A percentile compares a stretch with the other conserved stretches of the same genome.
Evolutionary conservation across 2,329 filamentous ascomycete genomes (phyloP).

Genomic region (Microcyclospora tardicrescens): DNA sequence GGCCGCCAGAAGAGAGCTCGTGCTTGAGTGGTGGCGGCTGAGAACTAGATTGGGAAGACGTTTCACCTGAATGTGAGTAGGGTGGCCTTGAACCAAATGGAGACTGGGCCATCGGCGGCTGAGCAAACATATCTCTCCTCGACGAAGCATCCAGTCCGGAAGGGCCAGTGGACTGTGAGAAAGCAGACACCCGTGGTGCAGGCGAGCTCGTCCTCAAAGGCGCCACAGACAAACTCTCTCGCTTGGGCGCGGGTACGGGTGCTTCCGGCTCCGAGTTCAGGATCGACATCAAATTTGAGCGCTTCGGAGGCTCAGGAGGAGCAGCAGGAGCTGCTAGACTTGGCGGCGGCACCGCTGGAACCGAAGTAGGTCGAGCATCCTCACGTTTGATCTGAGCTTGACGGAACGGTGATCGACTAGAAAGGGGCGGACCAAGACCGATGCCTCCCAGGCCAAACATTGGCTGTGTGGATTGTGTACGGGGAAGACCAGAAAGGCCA

Average conservation of each 20-base stretch:
- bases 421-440: slow-evolving; percentile 9
- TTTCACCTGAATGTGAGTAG: slow-evolving; percentile 11
- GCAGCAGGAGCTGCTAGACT: slow-evolving; percentile 18
- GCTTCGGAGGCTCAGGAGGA: slow-evolving; percentile 23
- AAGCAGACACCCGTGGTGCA: slow-evolving; percentile 6
- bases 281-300: slow-evolving; percentile 24
- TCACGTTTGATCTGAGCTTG: slow-evolving; percentile 21
- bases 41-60: slow-evolving; percentile 6
- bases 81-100: slow-evolving; percentile 11
- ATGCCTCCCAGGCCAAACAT: slow-evolving; percentile 7
- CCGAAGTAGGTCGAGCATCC: slow-evolving; percentile 17
- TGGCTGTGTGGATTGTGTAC: neutral
- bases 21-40: slow-evolving; percentile 13
- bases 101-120: slow-evolving; percentile 14
- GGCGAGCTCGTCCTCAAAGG: slow-evolving; percentile 15
- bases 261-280: slow-evolving; percentile 24
- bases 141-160: neutral
- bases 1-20: slow-evolving; percentile 10
- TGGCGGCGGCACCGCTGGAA: slow-evolving; percentile 19
- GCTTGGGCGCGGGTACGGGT: neutral
- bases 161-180: slow-evolving; percentile 1
- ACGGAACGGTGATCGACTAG: slow-evolving; percentile 11
- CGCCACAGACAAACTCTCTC: slow-evolving; percentile 4
- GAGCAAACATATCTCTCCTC: slow-evolving; percentile 10
- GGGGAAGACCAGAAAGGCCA: slow-evolving; percentile 6